These are phyloP conservation scores for Scenedesmus sp. DNA, from an alignment of 163 green algal genomes.

Conservation along the genomic window DNA sequence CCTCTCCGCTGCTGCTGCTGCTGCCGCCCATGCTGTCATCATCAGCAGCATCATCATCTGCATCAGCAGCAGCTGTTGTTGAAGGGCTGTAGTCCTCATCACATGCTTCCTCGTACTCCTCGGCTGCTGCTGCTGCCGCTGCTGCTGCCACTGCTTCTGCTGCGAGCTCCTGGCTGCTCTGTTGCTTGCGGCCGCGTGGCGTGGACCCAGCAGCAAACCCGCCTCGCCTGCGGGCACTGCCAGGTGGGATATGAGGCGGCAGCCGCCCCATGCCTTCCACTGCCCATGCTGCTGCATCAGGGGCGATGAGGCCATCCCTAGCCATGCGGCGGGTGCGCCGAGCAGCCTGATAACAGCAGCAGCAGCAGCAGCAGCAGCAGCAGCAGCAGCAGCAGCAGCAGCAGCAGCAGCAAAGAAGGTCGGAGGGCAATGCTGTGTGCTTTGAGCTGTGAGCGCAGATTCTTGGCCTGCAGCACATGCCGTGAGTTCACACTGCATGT, in stretches of 20 bases:
- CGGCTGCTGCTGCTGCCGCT: background rate
- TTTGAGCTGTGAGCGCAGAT: background rate
- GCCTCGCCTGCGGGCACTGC: background rate
- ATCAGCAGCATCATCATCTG: background rate
- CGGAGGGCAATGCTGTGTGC: background rate
- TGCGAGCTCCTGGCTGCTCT: background rate
- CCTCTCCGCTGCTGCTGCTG: conserved; percentile 9
- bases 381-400: background rate
- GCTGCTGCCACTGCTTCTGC: background rate
- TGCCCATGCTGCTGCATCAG: background rate
- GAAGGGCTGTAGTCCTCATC: background rate
- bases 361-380: background rate
- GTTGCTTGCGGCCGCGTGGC: background rate
- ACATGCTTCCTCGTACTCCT: background rate
- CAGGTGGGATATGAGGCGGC: background rate
- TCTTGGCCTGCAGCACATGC: background rate
- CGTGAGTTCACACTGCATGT: background rate
- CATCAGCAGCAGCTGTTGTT: background rate
- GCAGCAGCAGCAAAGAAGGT: background rate
- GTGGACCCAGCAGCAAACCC: background rate
- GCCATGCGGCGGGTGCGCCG: background rate
- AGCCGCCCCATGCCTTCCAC: background rate
- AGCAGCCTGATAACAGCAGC: background rate
- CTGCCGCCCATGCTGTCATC: background rate
- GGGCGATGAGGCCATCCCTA: background rate